Conservation (phyloP, 75 land plant species). For the Pinus albicaulis region DNA sequence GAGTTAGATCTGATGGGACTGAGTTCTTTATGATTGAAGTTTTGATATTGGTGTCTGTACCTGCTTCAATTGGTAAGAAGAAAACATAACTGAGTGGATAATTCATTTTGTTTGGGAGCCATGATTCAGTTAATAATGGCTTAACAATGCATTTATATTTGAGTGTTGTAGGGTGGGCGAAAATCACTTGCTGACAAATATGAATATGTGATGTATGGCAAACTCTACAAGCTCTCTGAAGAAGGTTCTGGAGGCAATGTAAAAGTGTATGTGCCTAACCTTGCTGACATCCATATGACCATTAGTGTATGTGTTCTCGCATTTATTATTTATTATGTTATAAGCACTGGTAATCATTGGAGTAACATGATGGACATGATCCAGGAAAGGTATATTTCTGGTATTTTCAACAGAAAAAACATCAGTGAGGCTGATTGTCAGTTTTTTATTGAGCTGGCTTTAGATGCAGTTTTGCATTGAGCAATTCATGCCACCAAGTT, state of each 20-base stretch:
- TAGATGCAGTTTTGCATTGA: no score
- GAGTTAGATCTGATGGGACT: no score
- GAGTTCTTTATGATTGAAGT: no score
- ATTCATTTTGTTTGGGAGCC: no score
- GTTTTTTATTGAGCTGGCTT: background rate
- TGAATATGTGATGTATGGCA: slow-evolving; percentile 97
- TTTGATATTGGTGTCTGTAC: no score
- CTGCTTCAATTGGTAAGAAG: no score
- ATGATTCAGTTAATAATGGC: no score
- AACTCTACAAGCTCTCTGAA: slow-evolving; percentile 77
- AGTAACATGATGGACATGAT: background rate
- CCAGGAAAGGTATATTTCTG: no score
- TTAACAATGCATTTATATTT: no score
- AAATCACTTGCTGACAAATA: slow-evolving; percentile 86
- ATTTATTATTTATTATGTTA: background rate
- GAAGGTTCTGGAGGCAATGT: slow-evolving; percentile 36
- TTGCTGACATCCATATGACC: background rate
- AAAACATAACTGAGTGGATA: no score
- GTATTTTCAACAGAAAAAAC: no score
- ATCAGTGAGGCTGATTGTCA: background rate
- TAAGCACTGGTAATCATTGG: background rate
- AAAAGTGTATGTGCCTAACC: slow-evolving; percentile 51
- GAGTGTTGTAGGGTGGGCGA: slow-evolving; percentile 21
- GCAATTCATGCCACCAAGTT: background rate
- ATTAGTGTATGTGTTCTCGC: background rate